Evolutionary conservation across 2,329 filamentous ascomycete genomes (phyloP).

Genomic region (Aspergillus pseudotamarii): DNA sequence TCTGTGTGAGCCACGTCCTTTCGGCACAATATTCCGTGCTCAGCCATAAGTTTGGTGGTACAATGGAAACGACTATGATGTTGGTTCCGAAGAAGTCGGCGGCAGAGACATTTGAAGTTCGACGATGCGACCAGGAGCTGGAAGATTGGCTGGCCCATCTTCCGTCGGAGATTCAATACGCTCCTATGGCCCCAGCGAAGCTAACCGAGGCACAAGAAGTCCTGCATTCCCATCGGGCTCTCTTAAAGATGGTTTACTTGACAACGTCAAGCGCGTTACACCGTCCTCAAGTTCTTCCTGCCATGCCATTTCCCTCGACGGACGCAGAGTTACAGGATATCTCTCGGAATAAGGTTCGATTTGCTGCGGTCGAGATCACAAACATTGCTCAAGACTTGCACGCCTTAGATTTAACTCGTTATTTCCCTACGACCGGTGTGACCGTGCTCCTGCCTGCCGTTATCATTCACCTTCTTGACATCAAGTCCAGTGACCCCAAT

Average conservation of each 20-base stretch:
- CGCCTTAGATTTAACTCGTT: slow-evolving; percentile 71
- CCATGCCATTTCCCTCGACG: slow-evolving; percentile 59
- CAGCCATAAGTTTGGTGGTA: slow-evolving; percentile 73
- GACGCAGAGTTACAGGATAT: slow-evolving; percentile 76
- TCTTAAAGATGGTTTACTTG: slow-evolving; percentile 91
- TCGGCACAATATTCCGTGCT: slow-evolving; percentile 90
- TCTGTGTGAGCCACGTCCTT: slow-evolving; percentile 86
- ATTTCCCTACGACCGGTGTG: slow-evolving; percentile 84
- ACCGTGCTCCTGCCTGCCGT: slow-evolving; percentile 89
- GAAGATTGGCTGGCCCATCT: slow-evolving; percentile 75
- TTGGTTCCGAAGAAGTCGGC: slow-evolving; percentile 85
- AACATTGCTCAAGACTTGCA: slow-evolving; percentile 78
- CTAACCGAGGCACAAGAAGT: slow-evolving; percentile 49
- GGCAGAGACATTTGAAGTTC: slow-evolving; percentile 78
- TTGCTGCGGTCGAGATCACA: slow-evolving; percentile 83
- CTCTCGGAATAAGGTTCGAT: slow-evolving; percentile 79
- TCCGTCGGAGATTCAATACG: slow-evolving; percentile 73
- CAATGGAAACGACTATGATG: slow-evolving; percentile 82
- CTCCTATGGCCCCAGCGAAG: slow-evolving; percentile 61
- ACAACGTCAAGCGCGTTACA: slow-evolving; percentile 90
- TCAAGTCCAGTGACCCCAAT: slow-evolving; percentile 77
- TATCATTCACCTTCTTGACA: slow-evolving; percentile 90
- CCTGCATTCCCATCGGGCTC: slow-evolving; percentile 72
- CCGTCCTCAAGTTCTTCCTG: slow-evolving; percentile 84
- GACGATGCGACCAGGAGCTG: slow-evolving; percentile 76